These are phyloP conservation scores for Leccinellum albellum DNA, from an alignment of 768 basidiomycete species.

Conservation along the genomic window DNA sequence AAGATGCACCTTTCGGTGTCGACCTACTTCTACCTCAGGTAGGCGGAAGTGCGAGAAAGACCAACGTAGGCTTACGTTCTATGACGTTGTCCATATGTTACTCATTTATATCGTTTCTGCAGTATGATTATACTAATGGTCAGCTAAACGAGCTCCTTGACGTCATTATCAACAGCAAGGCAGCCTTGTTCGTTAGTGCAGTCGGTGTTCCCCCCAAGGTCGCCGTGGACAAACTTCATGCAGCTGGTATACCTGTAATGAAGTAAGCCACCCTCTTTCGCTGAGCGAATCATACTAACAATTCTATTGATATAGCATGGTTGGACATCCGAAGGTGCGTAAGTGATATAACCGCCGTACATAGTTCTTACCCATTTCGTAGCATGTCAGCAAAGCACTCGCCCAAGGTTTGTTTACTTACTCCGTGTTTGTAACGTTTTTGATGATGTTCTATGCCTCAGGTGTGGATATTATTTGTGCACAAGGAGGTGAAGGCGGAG, in stretches of 20 bases:
- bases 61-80: constrained; percentile 49
- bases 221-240: constrained; percentile 77
- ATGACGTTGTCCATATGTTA: neutral
- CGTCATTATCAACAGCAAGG: constrained; percentile 70
- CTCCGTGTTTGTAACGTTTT: neutral
- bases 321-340: constrained; percentile 78
- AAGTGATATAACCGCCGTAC: neutral
- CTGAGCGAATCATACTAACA: neutral
- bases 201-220: constrained; percentile 82
- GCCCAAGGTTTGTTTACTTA: constrained; percentile 48
- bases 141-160: constrained; percentile 75
- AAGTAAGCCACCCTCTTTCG: constrained; percentile 49
- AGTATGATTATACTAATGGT: constrained; percentile 76
- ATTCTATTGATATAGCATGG: constrained; percentile 47
- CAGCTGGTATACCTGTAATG: constrained; percentile 77
- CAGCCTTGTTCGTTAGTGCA: constrained; percentile 78
- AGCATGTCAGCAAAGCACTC: constrained; percentile 75
- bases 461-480: constrained; percentile 92
- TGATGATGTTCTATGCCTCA: constrained; percentile 10
- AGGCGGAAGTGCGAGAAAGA: constrained; percentile 79
- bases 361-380: constrained; percentile 1
- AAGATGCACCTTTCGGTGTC: constrained; percentile 74
- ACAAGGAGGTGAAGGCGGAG: constrained; percentile 85
- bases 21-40: constrained; percentile 82
- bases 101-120: neutral